Conservation (phyloP, 768 basidiomycete genomes). For the Russula sp. region DNA sequence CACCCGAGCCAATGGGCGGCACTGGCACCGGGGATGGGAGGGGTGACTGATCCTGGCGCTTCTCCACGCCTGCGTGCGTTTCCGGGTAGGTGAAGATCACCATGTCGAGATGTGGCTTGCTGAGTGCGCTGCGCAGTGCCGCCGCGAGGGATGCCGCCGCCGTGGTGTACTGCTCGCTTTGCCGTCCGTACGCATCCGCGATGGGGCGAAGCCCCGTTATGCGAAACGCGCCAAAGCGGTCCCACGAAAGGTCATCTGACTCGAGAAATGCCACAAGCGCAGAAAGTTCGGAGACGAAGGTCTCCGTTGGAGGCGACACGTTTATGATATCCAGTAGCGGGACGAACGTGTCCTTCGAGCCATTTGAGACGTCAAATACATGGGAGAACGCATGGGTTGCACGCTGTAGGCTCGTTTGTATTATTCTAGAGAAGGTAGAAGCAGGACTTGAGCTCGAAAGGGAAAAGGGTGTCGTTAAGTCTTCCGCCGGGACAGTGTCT, state of each 20-base stretch:
- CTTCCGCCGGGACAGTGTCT: conserved; percentile 51
- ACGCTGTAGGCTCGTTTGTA: conserved; percentile 50
- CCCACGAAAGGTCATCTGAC: conserved; percentile 34
- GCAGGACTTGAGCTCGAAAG: conserved; percentile 29
- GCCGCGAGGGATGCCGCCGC: conserved; percentile 41
- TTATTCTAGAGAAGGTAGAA: conserved; percentile 42
- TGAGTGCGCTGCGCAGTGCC: conserved; percentile 38
- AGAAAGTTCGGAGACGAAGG: conserved; percentile 36
- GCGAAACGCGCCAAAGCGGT: conserved; percentile 56
- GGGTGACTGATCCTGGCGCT: conserved; percentile 36
- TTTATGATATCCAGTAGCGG: conserved; percentile 37
- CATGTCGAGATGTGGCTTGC: conserved; percentile 36
- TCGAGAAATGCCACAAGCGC: conserved; percentile 49
- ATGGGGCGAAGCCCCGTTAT: conserved; percentile 45
- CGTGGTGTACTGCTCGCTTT: conserved; percentile 47
- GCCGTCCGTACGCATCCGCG: conserved; percentile 38
- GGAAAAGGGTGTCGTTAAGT: conserved; percentile 43
- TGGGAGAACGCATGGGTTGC: conserved; percentile 53
- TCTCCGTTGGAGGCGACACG: conserved; percentile 31
- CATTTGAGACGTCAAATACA: conserved; percentile 34
- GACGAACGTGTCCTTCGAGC: conserved; percentile 27
- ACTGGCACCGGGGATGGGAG: conserved; percentile 41
- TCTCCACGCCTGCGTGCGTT: conserved; percentile 19
- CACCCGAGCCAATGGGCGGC: conserved; percentile 49
- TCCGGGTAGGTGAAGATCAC: conserved; percentile 47